These are phyloP conservation scores for Talaromyces pinophilus DNA, from an alignment of 2,329 filamentous ascomycete genomes.

Conservation along the genomic window DNA sequence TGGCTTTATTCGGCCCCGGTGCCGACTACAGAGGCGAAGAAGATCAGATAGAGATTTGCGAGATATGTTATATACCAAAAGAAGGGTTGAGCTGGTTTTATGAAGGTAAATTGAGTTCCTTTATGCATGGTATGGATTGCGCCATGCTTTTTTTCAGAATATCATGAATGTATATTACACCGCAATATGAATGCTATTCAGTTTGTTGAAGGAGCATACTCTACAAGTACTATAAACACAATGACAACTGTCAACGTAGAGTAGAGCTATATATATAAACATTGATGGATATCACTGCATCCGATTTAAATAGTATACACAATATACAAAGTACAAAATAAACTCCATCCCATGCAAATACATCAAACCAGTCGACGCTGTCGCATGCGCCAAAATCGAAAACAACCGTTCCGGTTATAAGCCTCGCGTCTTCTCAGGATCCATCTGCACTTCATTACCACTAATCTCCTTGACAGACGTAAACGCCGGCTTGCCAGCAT, in stretches of 20 bases:
- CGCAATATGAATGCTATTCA: slow-evolving; percentile 7
- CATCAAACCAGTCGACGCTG: neutral
- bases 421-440: slow-evolving; percentile 51
- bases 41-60: slow-evolving; percentile 29
- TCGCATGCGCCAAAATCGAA: neutral
- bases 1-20: slow-evolving; percentile 78
- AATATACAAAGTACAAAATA: neutral
- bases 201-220: neutral
- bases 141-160: neutral
- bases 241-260: neutral
- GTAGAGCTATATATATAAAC: slow-evolving; percentile 15
- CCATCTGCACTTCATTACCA: slow-evolving; percentile 63
- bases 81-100: slow-evolving; percentile 6
- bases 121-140: neutral
- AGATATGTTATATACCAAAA: slow-evolving; percentile 1
- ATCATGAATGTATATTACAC: slow-evolving; percentile 19
- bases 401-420: slow-evolving; percentile 6
- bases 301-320: neutral
- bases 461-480: slow-evolving; percentile 65
- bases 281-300: neutral
- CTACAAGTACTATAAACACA: neutral
- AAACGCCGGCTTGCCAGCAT: slow-evolving; percentile 74
- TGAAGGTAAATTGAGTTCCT: slow-evolving; percentile 19
- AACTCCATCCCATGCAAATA: slow-evolving; percentile 24
- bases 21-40: slow-evolving; percentile 40